A percentile compares a stretch with the other conserved stretches of the same genome.
Conservation (phyloP, 305 asterid species). For the Striga hermonthica region DNA sequence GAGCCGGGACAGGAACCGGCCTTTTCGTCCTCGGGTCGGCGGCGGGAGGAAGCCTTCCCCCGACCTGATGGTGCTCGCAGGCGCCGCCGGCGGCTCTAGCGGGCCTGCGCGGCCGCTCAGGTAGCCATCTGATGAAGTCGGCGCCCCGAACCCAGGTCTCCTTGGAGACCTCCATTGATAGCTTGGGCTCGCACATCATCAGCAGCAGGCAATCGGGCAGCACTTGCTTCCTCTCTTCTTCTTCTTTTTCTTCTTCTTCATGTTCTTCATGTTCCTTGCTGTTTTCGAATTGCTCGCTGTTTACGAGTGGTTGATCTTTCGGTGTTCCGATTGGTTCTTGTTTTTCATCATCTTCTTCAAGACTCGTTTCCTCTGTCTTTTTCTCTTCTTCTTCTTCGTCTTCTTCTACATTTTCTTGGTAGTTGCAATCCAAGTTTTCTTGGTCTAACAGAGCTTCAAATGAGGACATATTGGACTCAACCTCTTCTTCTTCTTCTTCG, state of each 20-base stretch:
- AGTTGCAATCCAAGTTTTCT: conserved; percentile 28
- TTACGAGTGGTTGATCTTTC: not conserved
- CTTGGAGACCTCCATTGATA: conserved; percentile 94
- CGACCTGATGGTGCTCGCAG: conserved; percentile 25
- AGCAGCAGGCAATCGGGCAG: conserved; percentile 76
- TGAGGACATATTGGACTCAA: no score
- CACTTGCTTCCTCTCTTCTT: conserved; percentile 20
- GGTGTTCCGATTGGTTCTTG: no score
- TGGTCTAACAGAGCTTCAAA: conserved; percentile 21
- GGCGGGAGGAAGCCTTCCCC: conserved; percentile 30
- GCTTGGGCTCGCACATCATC: conserved; percentile 98
- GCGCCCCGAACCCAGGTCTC: conserved; percentile 94
- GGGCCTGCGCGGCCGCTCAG: conserved; percentile 50
- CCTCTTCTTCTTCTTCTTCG: conserved; percentile 30
- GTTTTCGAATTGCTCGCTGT: not conserved
- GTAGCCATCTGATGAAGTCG: conserved; percentile 66
- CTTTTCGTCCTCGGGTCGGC: conserved; percentile 30
- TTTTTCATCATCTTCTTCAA: no score
- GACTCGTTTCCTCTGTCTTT: not conserved
- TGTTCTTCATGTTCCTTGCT: no score
- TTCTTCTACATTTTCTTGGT: not conserved
- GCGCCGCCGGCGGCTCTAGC: conserved; percentile 32
- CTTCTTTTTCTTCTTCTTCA: not conserved
- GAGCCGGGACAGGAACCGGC: conserved; percentile 27
- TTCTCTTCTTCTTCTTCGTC: not conserved